These are phyloP conservation scores for Suillus ampliporus DNA, from an alignment of 768 basidiomycete genomes.

Conservation along the genomic window DNA sequence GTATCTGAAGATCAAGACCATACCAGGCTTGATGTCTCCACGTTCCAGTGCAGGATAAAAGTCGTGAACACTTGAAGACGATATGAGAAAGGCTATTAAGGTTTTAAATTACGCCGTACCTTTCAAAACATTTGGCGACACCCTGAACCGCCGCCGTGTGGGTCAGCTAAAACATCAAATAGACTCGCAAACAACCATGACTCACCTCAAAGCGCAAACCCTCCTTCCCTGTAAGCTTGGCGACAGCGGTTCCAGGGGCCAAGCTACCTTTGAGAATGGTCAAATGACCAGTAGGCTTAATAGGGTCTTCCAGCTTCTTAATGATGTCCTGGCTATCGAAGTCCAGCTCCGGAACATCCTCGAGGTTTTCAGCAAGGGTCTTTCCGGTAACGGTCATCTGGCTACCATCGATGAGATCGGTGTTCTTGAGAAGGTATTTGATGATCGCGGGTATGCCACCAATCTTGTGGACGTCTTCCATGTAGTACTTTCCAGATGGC, in stretches of 20 bases:
- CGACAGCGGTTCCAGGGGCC: conserved; percentile 85
- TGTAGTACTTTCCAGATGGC: conserved; percentile 86
- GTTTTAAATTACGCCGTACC: conserved; percentile 40
- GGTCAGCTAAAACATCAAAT: conserved; percentile 9
- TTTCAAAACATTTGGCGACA: conserved; percentile 78
- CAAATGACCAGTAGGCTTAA: conserved; percentile 88
- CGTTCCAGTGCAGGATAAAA: conserved; percentile 78
- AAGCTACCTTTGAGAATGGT: conserved; percentile 90
- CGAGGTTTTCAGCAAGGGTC: conserved; percentile 87
- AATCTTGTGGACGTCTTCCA: conserved; percentile 88
- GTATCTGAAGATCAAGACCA: conserved; percentile 82
- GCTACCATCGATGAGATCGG: conserved; percentile 78
- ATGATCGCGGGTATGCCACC: conserved; percentile 86
- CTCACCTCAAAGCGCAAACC: conserved; percentile 80
- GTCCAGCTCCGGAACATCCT: conserved; percentile 72
- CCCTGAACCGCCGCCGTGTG: conserved; percentile 49
- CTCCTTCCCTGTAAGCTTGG: conserved; percentile 94
- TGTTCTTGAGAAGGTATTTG: conserved; percentile 82
- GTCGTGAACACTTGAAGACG: conserved; percentile 54
- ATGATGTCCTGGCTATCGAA: conserved; percentile 83
- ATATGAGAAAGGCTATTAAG: background rate
- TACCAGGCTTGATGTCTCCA: conserved; percentile 78
- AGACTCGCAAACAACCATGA: conserved; percentile 3
- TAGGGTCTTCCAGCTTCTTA: conserved; percentile 71
- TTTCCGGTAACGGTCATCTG: conserved; percentile 92